phyloP scores from a whole-genome alignment of 2,329 filamentous ascomycete genomes.

The Dichotomopilus funicola region DNA sequence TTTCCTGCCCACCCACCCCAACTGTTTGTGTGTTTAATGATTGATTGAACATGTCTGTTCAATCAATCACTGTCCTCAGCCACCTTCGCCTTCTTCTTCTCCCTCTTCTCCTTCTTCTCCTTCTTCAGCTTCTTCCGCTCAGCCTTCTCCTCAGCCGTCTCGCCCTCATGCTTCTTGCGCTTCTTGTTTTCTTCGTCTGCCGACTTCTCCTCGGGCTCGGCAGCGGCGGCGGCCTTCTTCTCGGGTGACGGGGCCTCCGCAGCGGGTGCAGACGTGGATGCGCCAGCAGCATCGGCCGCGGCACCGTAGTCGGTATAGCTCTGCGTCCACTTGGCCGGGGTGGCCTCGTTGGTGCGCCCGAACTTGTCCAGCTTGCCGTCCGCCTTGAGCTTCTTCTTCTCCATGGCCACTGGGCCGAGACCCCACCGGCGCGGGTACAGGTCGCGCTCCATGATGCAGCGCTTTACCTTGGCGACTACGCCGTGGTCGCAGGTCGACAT shows the following conservation, averaged over 20 bases:
- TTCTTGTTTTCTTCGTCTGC: slow-evolving; percentile 54
- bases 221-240: slow-evolving; percentile 13
- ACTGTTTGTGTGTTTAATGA: too few species aligned
- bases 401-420: slow-evolving; percentile 80
- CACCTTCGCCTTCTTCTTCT: slow-evolving; percentile 35
- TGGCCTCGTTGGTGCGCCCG: slow-evolving; percentile 84
- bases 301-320: slow-evolving; percentile 88
- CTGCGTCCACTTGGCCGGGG: slow-evolving; percentile 84
- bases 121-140: slow-evolving; percentile 44
- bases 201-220: slow-evolving; percentile 8
- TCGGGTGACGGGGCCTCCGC: slow-evolving; percentile 9
- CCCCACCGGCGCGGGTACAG: slow-evolving; percentile 96
- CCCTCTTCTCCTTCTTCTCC: slow-evolving; percentile 55
- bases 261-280: slow-evolving; percentile 30
- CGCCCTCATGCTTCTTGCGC: slow-evolving; percentile 72
- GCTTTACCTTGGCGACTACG: slow-evolving; percentile 97
- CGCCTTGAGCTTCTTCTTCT: slow-evolving; percentile 99
- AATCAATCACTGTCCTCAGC: slow-evolving; percentile 30
- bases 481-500: slow-evolving; percentile 96
- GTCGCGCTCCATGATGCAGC: slow-evolving; percentile 99
- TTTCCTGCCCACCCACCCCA: too few species aligned
- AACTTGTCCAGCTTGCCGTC: slow-evolving; percentile 98
- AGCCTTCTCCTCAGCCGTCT: slow-evolving; percentile 62
- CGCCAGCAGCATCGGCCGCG: slow-evolving; percentile 39
- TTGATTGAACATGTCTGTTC: too few species aligned